Base-by-base conservation (phyloP, 371 early-diverging fungal species). In the Mucor plumbeus region DNA sequence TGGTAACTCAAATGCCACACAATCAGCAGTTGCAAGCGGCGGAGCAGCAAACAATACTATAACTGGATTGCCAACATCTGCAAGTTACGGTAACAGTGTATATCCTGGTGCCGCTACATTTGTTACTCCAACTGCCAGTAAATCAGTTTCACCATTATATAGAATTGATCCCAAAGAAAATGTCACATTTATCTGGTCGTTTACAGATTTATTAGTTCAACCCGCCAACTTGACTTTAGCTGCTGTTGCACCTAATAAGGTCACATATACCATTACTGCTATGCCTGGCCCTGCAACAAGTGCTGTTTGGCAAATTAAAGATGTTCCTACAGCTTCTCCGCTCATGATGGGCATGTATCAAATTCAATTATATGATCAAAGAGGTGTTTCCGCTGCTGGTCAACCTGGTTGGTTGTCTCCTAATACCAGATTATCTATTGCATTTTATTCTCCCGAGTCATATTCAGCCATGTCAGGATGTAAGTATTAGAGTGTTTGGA, bases 121-220 rank as follows among this genome's bases (percentile, higher is more conserved):
- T 62, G 26, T 76, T 21, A 67, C 77, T n/a, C 84, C 84, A 15
- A 81, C 74, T 5, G 70, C 72, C 31, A 77, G 73, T 59, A 74
- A 76, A 74, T 81, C 82, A 14, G 75, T 78, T 15, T 70, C 75
- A 13, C 84, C 84, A 13, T 67, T 84, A 26, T 81, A 71, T 47
- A 77, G 80, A 5, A 78, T 80, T 14, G 73, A 77, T 54, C 26
- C 66, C 21, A 75, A 58, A 41, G 79, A 80, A 62, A 84, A 84
- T 59, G 80, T 81, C 43, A 84, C 84, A 17, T 77, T 84, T 63
- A 41, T 70, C 11, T 84, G 84, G 84, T 54, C 59, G 13, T 84
- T 71, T 43, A 71, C 77, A 34, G 71, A 78, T 17, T 68, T 84
- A 7, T 43, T 63, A 5, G 84, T 84, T n/a, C 74, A 61, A 35